phyloP scores from a whole-genome alignment of 176 grass and related monocot species.

The Carex scoparia region DNA sequence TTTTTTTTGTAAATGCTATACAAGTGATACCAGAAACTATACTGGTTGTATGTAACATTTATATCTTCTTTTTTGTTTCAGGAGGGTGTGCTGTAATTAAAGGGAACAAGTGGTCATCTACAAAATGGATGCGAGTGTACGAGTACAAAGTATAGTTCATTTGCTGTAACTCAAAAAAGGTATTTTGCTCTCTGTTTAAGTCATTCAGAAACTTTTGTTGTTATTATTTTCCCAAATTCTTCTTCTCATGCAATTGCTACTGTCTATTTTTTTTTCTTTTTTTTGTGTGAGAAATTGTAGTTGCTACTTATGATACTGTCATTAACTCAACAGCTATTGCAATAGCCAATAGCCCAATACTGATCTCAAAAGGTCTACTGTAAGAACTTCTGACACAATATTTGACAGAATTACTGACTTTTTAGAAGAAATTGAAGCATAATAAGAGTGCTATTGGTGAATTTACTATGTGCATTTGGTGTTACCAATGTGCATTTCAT shows the following conservation, averaged over 20 bases:
- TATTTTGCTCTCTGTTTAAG: background rate
- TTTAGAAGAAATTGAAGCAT: background rate
- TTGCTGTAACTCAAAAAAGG: constrained; percentile 5
- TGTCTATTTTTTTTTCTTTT: background rate
- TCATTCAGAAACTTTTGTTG: background rate
- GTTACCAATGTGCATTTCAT: background rate
- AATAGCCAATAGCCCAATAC: background rate
- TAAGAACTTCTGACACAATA: background rate
- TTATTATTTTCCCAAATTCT: background rate
- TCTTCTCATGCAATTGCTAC: constrained; percentile 3
- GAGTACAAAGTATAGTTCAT: constrained; percentile 63
- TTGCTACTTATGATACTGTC: background rate
- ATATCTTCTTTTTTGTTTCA: constrained; percentile 23
- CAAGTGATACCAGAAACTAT: background rate
- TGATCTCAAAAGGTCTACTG: background rate
- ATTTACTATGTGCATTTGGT: background rate
- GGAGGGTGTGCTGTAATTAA: constrained; percentile 83
- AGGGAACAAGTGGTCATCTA: constrained; percentile 95
- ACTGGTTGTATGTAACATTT: background rate
- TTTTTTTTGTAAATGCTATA: background rate
- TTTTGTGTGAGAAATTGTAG: background rate
- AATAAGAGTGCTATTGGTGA: background rate
- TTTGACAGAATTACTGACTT: background rate
- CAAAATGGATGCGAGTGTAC: constrained; percentile 88
- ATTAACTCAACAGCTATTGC: background rate